phyloP scores from a whole-genome alignment of 208 protist species.

The Crithidia expoeki region DNA sequence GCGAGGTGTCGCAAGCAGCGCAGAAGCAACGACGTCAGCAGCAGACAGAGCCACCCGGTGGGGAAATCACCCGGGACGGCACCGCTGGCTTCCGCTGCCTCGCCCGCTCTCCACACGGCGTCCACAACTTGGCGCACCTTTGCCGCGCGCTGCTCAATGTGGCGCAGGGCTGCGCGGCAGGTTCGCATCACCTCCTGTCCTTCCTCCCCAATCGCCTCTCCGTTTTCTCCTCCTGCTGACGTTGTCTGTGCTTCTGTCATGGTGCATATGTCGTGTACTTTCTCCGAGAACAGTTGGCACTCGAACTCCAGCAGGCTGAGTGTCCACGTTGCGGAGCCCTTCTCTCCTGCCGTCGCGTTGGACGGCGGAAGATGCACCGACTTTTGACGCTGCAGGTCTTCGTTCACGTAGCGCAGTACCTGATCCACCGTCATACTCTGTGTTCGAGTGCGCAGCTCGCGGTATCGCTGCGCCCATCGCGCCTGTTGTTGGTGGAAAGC shows the following conservation, averaged over 20 bases:
- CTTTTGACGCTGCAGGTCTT: constrained; percentile 14
- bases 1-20: constrained; percentile 37
- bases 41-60: constrained; percentile 10
- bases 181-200: neutral
- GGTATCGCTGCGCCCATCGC: constrained; percentile 19
- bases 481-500: constrained; percentile 24
- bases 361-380: neutral
- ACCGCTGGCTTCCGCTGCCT: neutral
- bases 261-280: neutral
- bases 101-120: constrained; percentile 16
- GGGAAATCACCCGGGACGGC: constrained; percentile 14
- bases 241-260: neutral
- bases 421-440: neutral
- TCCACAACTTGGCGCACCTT: constrained; percentile 27
- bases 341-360: neutral
- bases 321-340: constrained; percentile 35
- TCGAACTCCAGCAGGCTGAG: constrained; percentile 41
- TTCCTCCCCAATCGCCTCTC: neutral
- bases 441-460: constrained; percentile 7
- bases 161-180: neutral
- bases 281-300: constrained; percentile 23
- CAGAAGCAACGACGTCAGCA: constrained; percentile 31
- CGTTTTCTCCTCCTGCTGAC: neutral
- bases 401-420: constrained; percentile 18
- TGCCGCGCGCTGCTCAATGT: neutral